Base-by-base conservation (phyloP, 2,329 filamentous ascomycete genomes). In the Sporothrix protearum region DNA sequence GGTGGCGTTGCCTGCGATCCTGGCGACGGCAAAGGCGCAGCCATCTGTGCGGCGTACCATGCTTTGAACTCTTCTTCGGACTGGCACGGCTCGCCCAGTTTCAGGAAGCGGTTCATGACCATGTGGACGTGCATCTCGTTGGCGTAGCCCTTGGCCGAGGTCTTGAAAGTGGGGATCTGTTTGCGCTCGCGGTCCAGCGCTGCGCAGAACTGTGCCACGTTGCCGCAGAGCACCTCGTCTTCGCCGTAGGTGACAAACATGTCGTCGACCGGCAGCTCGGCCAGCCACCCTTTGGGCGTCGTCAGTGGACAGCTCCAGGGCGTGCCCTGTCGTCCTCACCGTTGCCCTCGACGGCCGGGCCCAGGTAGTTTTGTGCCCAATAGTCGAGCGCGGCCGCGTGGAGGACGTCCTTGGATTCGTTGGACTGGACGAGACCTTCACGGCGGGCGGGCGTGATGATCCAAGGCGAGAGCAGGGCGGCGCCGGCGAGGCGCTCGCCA, bases 1-100 rank as follows among this genome's bases (percentile, higher is more conserved):
- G 49, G 49, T 0, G 49, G 59, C 12, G 59, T 8, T 19, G 36
- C n/a, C 14, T 22, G 36, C 22, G 59, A 28, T 19, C n/a, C 10
- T 2, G 59, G 12, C 1, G 36, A 19, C 5, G n/a, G 36, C 36
- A 42, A 7, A 8, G 59, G 59, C 14, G 47, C 30, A 1, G 36
- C 53, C 25, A 59, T 16, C 22, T 55, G 82, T 79, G 80, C 10
- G 33, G 22, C n/a, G 3, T 63, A 33, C 70, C 70, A 71, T 10
- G 47, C 45, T 7, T 25, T 30, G 39, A 71, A 68, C 12, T 68
- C 51, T 14, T 53, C 28, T n/a, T 71, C 70, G 2, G 70, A 71
- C 14, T 42, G 30, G 64, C 64, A 71, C 16, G 28, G 28, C n/a
- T 59, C 53, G 55, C 68, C 68, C 22, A 71, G 55, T 8, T 33